Base-by-base conservation (phyloP, 2,329 filamentous ascomycete species). In the Sporothrix phasma region DNA sequence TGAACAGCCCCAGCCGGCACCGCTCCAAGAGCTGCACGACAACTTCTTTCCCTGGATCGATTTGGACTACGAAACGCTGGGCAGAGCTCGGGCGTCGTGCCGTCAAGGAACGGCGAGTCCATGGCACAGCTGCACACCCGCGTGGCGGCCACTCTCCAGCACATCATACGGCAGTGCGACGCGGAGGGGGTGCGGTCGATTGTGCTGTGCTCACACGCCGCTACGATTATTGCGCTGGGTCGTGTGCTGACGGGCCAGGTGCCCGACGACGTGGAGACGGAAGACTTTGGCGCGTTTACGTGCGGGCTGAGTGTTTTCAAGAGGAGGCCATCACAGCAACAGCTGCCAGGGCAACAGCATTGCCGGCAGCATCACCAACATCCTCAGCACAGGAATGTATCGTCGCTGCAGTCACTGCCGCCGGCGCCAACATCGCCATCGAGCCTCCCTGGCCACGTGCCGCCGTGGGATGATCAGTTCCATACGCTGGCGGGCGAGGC, bases 191-290 rank as follows among this genome's bases (percentile, higher is more conserved):
- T 83, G 45, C 85, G 83, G 70, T 82, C 89, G 0, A 80, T 96
- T 26, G 75, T 97, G 46, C 80, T 99, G 45, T 96, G 90, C 76
- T 88, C 90, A 1, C 94, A 99, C 77, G 94, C 94, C 1, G 94
- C 94, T 3, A 85, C 88, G 11, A 83, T 97, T 71, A 97, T 99
- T 72, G 88, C 89, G 8, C 83, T 94, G 69, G 93, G 93, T 0
- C 83, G 94, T 46, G 86, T 85, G 0, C 78, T 99, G 69, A 97
- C 92, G 1, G 92, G 91, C 0, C 71, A 75, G 22, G 86, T 93
- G 81, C 92, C 92, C 0, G 81, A 84, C 0, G 84, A 88, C 72
- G 79, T 85, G 34, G 84, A 84, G 7, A 82, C 83, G 61, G 88
- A 94, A 67, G 92, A 97, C 74, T 97, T 96, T 73, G 79, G 82